Evolutionary conservation across 1,139 yeast genomes (phyloP), one percentile per base, ranked within the genome.

Genomic region (Yamadazyma membranifaciens): DNA sequence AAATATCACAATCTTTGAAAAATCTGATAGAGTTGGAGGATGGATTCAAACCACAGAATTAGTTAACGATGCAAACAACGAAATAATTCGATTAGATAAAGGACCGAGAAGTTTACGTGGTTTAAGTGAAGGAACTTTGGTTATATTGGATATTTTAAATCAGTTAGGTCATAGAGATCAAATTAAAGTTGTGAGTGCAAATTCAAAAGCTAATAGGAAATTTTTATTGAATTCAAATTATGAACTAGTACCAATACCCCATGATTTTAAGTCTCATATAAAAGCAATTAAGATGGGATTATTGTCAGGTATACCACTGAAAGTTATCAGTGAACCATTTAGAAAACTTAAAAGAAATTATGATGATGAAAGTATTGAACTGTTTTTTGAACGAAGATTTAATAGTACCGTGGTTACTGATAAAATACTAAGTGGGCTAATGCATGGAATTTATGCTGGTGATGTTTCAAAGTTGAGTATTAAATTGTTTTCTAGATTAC

Each of bases 401-500:
- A 89, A 91, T 2, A 56, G 54, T 15, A 68, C 73, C 5, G 56
- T 60, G 1, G 47, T 88, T 6, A 75, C 87, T 2, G 76, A 78
- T 38, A 81, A 86, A 42, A 63, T 92, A 11, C 62, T 85, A 13
- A 87, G 96, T 59, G 98, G 96, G 0, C 65, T 91, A 3, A 68
- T 85, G 55, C 89, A 89, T 55, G 98, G 98, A 0, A 81, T 92
- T 2, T 92, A 89, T 59, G 97, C 96, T 4, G 97, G 95, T 1
- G 95, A 91, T 59, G 73, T 81, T 3, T 56, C 73, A 9, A 68
- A 77, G 44, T 64, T 92, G 34, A 86, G 96, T 62, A 80, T 85
- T 0, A 65, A 75, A 16, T 74, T 84, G 0, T 51, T 83, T 43
- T 78, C 80, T 0, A 49, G 63, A 11, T 54, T 87, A 46, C 77